phyloP scores from a whole-genome alignment of 2,329 filamentous ascomycete genomes.

The Fonsecaea erecta region DNA sequence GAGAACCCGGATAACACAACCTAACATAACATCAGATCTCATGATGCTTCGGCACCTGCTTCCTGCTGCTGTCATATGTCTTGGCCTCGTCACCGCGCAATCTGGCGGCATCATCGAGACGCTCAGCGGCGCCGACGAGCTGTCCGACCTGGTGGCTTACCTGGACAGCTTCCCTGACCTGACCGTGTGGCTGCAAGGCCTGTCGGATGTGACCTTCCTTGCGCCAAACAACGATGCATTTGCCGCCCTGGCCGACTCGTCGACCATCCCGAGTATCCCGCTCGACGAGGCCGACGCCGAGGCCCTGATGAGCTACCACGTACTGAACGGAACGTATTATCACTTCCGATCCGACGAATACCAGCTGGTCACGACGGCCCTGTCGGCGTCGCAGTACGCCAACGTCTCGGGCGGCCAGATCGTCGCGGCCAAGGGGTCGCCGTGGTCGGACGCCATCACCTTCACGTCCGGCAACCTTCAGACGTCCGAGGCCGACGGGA shows the following conservation, averaged over 20 bases:
- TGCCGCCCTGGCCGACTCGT: constrained; percentile 26
- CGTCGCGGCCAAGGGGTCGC: constrained; percentile 42
- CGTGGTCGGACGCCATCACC: constrained; percentile 1
- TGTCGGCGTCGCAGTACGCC: constrained; percentile 57
- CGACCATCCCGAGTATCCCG: constrained; percentile 5
- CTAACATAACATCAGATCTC: not conserved
- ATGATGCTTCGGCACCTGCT: constrained; percentile 3
- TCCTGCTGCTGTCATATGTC: not conserved
- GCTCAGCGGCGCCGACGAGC: constrained; percentile 16
- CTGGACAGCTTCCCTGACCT: constrained; percentile 20
- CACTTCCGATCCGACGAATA: constrained; percentile 26
- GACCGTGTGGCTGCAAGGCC: constrained; percentile 40
- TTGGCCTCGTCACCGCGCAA: constrained; percentile 17
- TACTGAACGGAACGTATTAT: constrained; percentile 58
- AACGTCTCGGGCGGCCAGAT: constrained; percentile 65
- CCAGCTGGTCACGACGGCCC: constrained; percentile 54
- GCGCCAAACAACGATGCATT: constrained; percentile 62
- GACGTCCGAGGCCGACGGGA: constrained; percentile 5
- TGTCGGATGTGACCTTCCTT: constrained; percentile 61
- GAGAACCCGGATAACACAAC: too few species aligned
- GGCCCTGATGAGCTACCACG: constrained; percentile 62
- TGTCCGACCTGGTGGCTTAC: constrained; percentile 30
- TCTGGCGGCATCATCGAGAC: constrained; percentile 21
- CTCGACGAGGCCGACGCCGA: constrained; percentile 37
- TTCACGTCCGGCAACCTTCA: constrained; percentile 19